Base-by-base conservation (phyloP, 2,329 filamentous ascomycete species). In the Ambrosiella xylebori region DNA sequence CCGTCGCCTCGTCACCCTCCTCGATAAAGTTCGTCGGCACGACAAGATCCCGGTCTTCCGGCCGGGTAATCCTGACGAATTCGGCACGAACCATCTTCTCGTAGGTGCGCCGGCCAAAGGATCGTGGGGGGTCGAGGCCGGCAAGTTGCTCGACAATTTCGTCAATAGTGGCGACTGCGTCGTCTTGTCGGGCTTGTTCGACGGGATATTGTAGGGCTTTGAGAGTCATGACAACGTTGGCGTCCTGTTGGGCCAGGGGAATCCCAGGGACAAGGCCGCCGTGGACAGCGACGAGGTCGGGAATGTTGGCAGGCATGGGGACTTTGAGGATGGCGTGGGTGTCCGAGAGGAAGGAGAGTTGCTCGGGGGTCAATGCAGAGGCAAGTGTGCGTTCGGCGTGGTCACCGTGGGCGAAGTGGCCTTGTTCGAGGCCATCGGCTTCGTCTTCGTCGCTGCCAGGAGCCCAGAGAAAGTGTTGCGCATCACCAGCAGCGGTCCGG, bases 191-290 rank as follows among this genome's bases (percentile, higher is more conserved):
- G 36, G 71, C 67, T 27, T 70, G 66, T 56, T 68, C 65, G 37
- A 66, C 67, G 6, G 82, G 71, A 63, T 74, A 76, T 63, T 86
- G 76, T 57, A 95, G 78, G 6, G 82, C 86, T 59, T 89, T 82
- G 87, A 98, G 94, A 66, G 88, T 93, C 89, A 96, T 96, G 45
- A 86, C 85, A 56, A 85, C 83, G 68, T 80, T 82, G 0, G 89
- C 85, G 68, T 96, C 77, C 64, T 84, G 91, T 56, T 77, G 73
- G 51, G 83, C 74, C 12, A 95, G 74, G 0, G 78, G 69, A 0
- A 95, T 71, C 4, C 82, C 85, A 0, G 91, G 88, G 0, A 93
- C 82, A 1, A 97, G 75, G 0, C 93, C 93, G 0, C 81, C 91
- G 71, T 97, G 93, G 6, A 90, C 91, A 3, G 94, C 74, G 59